Evolutionary conservation across 2,329 filamentous ascomycete species (phyloP), one percentile per base, ranked within the genome.

Genomic region (Paecilomyces dactylethromorphus): DNA sequence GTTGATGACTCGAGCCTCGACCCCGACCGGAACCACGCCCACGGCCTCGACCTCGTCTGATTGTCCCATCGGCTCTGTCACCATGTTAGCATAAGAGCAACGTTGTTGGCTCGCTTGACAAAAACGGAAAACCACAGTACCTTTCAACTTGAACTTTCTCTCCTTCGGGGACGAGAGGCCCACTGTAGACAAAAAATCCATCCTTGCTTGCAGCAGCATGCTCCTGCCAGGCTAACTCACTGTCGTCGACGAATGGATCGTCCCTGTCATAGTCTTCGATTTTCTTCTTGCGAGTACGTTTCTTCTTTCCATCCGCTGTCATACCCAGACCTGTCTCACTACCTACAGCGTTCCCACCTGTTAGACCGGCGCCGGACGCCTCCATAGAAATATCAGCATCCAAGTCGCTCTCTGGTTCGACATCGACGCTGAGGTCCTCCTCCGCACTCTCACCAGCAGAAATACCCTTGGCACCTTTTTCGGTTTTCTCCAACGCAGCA

Each of bases 111-210:
- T 32, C 39, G 52, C 58, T 56, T 45, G 8, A 59, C 60, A 61
- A 58, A 58, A 62, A 68, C 56, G 22, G 26, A 22, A 35, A 35
- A 18, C 45, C 58, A 55, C 32, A 68, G 77, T 45, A 86, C 84
- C 83, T 80, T 69, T 88, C 86, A 55, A 87, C 79, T 58, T 82
- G 76, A 49, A 85, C 80, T 75, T 94, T 93, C 76, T 96, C 89
- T 22, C 88, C 90, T 74, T 96, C 92, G 4, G 89, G 89, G 22
- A 97, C 84, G 53, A 99, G 79, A 8, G 93, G 93, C 3, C 94
- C 94, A 61, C 91, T 95, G 75, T 97, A 99, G 1, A 99, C 94
- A 72, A 97, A 99, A 79, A 97, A 99, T 1, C 94, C 94, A 71
- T 97, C 94, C 66, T 93, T 91, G 65, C 91, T 93, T 53, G 94